Percentiles rank a stretch among this genome's conserved stretches.
Conservation (phyloP, 257 asterid genomes). For the Cynanchum wilfordii region DNA sequence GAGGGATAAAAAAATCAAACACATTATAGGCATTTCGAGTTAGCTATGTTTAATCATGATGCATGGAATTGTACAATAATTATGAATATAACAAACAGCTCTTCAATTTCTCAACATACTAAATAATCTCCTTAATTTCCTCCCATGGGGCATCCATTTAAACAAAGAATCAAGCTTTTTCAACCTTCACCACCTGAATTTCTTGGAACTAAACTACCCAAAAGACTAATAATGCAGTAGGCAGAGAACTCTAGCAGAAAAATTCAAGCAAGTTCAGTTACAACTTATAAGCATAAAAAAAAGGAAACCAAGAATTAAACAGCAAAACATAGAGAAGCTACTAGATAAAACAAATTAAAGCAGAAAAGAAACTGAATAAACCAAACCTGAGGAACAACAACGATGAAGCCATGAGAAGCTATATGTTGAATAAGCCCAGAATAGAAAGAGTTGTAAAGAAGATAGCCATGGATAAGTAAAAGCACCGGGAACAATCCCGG, state of each 20-base stretch:
- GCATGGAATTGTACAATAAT: neutral
- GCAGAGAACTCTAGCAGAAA: neutral
- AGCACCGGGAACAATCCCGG: slow-evolving; percentile 60
- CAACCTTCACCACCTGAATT: neutral
- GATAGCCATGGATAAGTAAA: slow-evolving; percentile 75
- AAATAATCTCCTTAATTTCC: neutral
- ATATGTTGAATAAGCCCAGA: slow-evolving; percentile 73
- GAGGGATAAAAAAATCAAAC: neutral
- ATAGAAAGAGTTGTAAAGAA: slow-evolving; percentile 75
- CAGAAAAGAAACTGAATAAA: neutral
- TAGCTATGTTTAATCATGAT: neutral
- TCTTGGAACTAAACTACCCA: neutral
- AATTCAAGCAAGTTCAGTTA: neutral
- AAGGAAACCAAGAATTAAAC: neutral
- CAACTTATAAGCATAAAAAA: neutral
- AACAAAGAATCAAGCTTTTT: neutral
- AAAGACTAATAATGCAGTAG: neutral
- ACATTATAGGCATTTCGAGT: neutral
- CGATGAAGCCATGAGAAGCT: slow-evolving; percentile 81
- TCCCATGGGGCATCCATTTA: neutral
- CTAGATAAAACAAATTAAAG: neutral
- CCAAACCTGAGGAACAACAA: slow-evolving; percentile 77
- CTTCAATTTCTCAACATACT: neutral
- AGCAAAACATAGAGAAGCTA: neutral
- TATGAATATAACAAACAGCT: neutral